phyloP scores from a whole-genome alignment of 1,284 basidiomycete genomes.

The Coniferiporia sulphurascens region DNA sequence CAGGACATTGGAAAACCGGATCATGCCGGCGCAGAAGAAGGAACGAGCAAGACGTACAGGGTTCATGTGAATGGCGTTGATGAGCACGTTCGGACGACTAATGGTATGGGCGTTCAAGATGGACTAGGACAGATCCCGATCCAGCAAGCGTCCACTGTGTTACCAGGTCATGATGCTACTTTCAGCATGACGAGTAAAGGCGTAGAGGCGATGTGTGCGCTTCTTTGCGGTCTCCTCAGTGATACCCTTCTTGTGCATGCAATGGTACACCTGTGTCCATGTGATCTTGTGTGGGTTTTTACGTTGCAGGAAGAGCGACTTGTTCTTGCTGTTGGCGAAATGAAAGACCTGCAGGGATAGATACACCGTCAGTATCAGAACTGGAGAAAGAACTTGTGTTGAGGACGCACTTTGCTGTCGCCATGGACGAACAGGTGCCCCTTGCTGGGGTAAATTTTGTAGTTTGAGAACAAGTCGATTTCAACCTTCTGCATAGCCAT shows the following conservation, averaged over 20 bases:
- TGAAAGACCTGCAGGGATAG: slow-evolving; percentile 72
- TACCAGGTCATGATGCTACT: too few relatives aligned
- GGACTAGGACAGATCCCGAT: too few relatives aligned
- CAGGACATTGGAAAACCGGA: too few relatives aligned
- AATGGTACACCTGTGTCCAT: slow-evolving; percentile 95
- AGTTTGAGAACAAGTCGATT: slow-evolving; percentile 94
- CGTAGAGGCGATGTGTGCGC: slow-evolving; percentile 91
- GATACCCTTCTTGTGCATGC: slow-evolving; percentile 99
- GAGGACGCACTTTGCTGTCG: slow-evolving; percentile 83
- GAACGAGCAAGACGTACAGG: too few relatives aligned
- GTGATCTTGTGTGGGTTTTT: slow-evolving; percentile 99
- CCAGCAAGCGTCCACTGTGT: too few relatives aligned
- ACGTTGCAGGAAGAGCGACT: slow-evolving; percentile 98
- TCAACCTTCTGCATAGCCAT: slow-evolving; percentile 78
- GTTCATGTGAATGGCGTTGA: too few relatives aligned
- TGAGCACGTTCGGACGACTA: too few relatives aligned
- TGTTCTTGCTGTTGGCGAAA: slow-evolving; percentile 84
- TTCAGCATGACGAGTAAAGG: too few relatives aligned
- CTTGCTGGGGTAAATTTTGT: slow-evolving; percentile 94
- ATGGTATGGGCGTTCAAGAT: too few relatives aligned
- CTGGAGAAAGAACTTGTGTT: background rate
- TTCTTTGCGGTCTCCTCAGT: slow-evolving; percentile 99
- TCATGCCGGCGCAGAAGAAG: too few relatives aligned
- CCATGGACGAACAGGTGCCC: slow-evolving; percentile 94
- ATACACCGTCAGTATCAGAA: slow-evolving; percentile 8